Evolutionary conservation across 176 grass and related monocot genomes (phyloP), one percentile per base, ranked within the genome.

Genomic region (Pontederia paniculata): DNA sequence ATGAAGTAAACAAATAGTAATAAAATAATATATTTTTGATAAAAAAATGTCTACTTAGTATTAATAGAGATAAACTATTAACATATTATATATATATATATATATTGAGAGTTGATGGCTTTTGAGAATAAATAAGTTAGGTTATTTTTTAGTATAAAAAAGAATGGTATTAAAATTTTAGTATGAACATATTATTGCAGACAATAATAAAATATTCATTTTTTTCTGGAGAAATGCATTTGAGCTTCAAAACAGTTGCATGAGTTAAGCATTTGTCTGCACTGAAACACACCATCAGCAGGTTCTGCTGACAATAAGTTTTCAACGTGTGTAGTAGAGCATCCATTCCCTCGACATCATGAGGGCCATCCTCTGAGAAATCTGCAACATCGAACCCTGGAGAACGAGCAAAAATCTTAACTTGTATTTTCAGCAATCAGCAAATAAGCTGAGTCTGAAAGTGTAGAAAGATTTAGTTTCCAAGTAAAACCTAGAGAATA

Each of bases 271-370:
- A n/a, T n/a, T n/a, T 57, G 17, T 42, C 37, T 66, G 45, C 50
- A 0, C 3, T 37, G 50, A 73, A 69, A 25, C 74, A 76, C 91
- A 98, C 93, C 84, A 60, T 91, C 87, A 23, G 80, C 44, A 7
- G 93, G 93, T 48, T 98, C 93, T 14, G 93, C 88, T 49, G 93
- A 98, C 63, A 98, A 75, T 42, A 98, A 68, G 72, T 98, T 98
- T 45, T 86, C 93, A 48, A 98, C 93, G 80, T 98, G 87, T 52
- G 86, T 72, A 68, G 93, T 86, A 41, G 93, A 82, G 19, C 77
- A 81, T 98, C 93, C 83, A 91, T 48, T 19, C 93, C 93, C 75
- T 84, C 83, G 44, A 80, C 48, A 74, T 98, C 87, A 75, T 77
- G 74, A 75, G 80, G 73, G 62, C 77, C 70, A 50, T 88, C 80